phyloP scores from a whole-genome alignment of 495 filamentous ascomycete genomes.

The Talaromyces ruber region DNA sequence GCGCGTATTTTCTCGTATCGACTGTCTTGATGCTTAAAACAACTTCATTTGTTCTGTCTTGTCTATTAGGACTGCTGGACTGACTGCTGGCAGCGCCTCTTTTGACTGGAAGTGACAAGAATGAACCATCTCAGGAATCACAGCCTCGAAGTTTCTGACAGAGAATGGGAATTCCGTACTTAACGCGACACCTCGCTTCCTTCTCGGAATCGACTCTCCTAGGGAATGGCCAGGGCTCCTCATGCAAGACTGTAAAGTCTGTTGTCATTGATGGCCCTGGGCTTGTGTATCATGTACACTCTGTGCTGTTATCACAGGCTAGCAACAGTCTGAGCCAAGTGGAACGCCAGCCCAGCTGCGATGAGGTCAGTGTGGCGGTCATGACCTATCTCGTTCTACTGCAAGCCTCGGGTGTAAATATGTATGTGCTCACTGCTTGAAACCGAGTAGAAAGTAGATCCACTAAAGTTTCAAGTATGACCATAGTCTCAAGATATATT shows the following conservation, averaged over 20 bases:
- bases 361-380: constrained; percentile 46
- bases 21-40: not conserved
- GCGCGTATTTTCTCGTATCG: not conserved
- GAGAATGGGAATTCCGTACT: constrained; percentile 63
- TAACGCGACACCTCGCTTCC: constrained; percentile 49
- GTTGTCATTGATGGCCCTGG: constrained; percentile 71
- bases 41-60: not conserved
- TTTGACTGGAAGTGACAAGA: not conserved
- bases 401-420: constrained; percentile 34
- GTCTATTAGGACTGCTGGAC: not conserved
- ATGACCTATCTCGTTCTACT: constrained; percentile 54
- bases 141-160: not conserved
- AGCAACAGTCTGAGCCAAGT: constrained; percentile 24
- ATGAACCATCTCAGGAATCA: not conserved
- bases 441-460: not conserved
- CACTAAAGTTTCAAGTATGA: not conserved
- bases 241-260: constrained; percentile 9
- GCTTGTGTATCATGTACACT: constrained; percentile 62
- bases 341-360: constrained; percentile 53
- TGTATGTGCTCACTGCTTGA: constrained; percentile 38
- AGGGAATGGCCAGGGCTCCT: constrained; percentile 6
- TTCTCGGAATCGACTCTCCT: constrained; percentile 46
- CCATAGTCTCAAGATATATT: constrained; percentile 50
- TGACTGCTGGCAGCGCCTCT: not conserved
- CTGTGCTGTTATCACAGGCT: constrained; percentile 38